phyloP scores from a whole-genome alignment of 2,329 filamentous ascomycete genomes.

The Neophaeococcomyces aloes region DNA sequence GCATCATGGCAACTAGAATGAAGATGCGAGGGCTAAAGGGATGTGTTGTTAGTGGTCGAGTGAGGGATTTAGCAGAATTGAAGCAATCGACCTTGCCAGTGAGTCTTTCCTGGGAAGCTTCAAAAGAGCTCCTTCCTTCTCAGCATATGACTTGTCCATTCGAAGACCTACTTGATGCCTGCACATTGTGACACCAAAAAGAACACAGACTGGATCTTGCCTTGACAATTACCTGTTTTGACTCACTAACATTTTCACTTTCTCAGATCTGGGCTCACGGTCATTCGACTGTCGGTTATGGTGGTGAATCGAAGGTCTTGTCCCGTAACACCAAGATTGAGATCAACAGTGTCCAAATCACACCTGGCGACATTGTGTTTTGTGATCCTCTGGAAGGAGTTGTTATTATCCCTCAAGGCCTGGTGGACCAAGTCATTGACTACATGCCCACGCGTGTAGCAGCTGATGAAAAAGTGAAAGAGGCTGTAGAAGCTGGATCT shows the following conservation, averaged over 20 bases:
- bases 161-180: background rate
- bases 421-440: conserved; percentile 50
- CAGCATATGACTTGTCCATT: background rate
- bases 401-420: conserved; percentile 54
- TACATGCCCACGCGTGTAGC: conserved; percentile 44
- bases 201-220: too few species aligned
- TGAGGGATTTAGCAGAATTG: conserved; percentile 56
- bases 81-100: conserved; percentile 47
- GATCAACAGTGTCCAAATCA: conserved; percentile 32
- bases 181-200: too few species aligned
- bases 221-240: too few species aligned
- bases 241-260: background rate
- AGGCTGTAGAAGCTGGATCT: conserved; percentile 52
- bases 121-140: background rate
- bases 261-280: conserved; percentile 34
- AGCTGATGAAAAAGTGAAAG: conserved; percentile 52
- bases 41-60: conserved; percentile 57
- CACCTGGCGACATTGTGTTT: conserved; percentile 56
- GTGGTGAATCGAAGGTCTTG: conserved; percentile 34
- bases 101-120: conserved; percentile 23
- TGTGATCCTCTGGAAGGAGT: conserved; percentile 60
- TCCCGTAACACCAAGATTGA: conserved; percentile 32
- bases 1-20: conserved; percentile 64
- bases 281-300: conserved; percentile 36
- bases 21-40: conserved; percentile 49